Evolutionary conservation across 352 stramenopile species (phyloP).

Genomic region (Globisporangium splendens): DNA sequence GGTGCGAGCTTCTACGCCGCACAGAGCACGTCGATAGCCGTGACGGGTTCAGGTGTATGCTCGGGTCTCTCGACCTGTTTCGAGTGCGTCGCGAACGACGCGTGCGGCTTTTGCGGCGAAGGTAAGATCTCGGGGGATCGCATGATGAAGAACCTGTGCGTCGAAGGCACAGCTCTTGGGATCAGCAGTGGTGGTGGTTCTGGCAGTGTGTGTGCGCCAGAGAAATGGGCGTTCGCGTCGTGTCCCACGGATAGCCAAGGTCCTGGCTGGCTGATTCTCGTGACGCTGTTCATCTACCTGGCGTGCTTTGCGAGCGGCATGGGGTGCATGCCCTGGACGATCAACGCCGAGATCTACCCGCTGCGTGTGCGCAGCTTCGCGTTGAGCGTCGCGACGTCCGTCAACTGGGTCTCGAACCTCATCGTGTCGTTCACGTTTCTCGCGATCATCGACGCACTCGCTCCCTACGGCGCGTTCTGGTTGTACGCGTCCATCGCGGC

Average conservation of each 20-base stretch:
- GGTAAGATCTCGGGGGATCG: not conserved
- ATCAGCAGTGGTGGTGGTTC: conserved; percentile 3
- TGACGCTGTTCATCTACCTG: conserved; percentile 67
- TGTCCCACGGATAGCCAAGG: conserved; percentile 41
- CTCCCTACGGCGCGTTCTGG: conserved; percentile 85
- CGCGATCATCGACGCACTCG: conserved; percentile 68
- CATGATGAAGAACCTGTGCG: conserved; percentile 20
- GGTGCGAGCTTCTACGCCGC: conserved; percentile 44
- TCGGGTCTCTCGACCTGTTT: conserved; percentile 49
- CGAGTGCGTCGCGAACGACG: conserved; percentile 54
- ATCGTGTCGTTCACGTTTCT: conserved; percentile 94
- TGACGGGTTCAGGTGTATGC: conserved; percentile 32
- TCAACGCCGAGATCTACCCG: conserved; percentile 95
- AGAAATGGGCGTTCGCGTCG: conserved; percentile 41
- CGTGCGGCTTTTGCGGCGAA: conserved; percentile 50
- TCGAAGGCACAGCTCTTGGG: conserved; percentile 17
- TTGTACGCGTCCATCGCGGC: conserved; percentile 83
- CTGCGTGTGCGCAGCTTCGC: conserved; percentile 82
- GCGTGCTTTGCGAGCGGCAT: conserved; percentile 78
- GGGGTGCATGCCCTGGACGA: conserved; percentile 91
- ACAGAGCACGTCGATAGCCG: conserved; percentile 22
- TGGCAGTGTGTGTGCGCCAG: conserved; percentile 17
- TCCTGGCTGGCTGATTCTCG: conserved; percentile 51
- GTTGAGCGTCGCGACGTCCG: conserved; percentile 84
- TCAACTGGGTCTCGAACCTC: conserved; percentile 93